Evolutionary conservation across 2,329 filamentous ascomycete genomes (phyloP).

Genomic region (Beauveria sp.): DNA sequence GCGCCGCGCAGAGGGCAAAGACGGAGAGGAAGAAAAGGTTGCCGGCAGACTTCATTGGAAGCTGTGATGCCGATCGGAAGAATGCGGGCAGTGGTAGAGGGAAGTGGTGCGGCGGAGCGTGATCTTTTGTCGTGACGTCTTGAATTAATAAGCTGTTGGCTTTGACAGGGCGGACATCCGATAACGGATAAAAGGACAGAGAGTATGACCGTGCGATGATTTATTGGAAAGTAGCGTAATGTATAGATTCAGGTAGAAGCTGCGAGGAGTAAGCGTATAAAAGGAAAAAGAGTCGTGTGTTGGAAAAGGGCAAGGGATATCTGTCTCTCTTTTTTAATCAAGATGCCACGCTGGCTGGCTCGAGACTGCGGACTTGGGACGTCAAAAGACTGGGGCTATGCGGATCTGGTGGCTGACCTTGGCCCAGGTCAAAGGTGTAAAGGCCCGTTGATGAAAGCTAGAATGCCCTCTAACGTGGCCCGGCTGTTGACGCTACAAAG

Average conservation of each 20-base stretch:
- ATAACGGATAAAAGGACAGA: background rate
- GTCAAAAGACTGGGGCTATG: background rate
- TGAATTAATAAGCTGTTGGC: slow-evolving; percentile 8
- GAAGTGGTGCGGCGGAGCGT: background rate
- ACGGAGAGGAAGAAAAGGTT: slow-evolving; percentile 49
- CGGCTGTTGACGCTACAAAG: too few relatives aligned
- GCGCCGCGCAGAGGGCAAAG: slow-evolving; percentile 46
- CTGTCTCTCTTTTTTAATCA: background rate
- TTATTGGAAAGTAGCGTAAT: background rate
- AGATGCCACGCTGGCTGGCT: slow-evolving; percentile 13
- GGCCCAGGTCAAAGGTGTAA: background rate
- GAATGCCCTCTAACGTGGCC: background rate
- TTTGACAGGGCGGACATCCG: background rate
- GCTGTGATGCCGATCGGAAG: background rate
- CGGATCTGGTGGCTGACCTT: background rate
- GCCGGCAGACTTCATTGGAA: slow-evolving; percentile 44
- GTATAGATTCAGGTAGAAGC: background rate
- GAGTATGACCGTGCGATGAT: background rate
- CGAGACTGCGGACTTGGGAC: background rate
- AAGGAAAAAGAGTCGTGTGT: background rate
- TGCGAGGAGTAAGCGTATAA: background rate
- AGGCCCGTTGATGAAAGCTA: background rate
- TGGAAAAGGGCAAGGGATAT: background rate
- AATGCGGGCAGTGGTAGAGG: background rate
- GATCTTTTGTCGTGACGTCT: background rate